Evolutionary conservation across 257 asterid genomes (phyloP), one percentile per base, ranked within the genome.

Genomic region (Solanum virginianum): DNA sequence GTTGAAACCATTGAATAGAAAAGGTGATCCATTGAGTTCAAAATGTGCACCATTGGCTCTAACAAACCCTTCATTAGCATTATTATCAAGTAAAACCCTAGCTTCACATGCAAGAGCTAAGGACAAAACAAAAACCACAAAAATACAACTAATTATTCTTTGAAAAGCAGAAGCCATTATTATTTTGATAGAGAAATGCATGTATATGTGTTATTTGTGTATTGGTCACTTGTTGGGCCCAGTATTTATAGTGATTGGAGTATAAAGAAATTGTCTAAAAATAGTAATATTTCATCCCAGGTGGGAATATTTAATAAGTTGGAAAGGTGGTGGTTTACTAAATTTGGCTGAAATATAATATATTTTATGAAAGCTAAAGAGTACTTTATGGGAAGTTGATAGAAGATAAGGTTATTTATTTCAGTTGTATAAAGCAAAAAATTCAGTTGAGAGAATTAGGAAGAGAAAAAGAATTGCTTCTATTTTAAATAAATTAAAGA

Each of bases 1-100:
- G 54, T 92, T 91, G 89, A 92, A 93, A 1, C 95, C 97, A 74
- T 90, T 93, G 84, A 92, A 91, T 49, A 85, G 91, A 66, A 91
- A 84, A 5, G 93, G 87, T 51, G 80, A 86, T 20, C 90, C 92
- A 29, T 93, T 81, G 9, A 84, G 47, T 55, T 89, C 88, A 68
- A 93, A 93, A 32, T 85, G 89, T 18, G 83, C 65, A 39, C 92
- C 92, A 83, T 80, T 87, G 43, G 89, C 89, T 80, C 62, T 59
- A 12, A 91, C 83, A 66, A 91, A 90, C 32, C 56, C 62, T 13
- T 74, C 84, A 8, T 79, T 77, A 8, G 82, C 47, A 77, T 77
- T 77, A 53, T 77, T 77, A 2, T 74, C 82, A 75, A 86, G 43
- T 6, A 20, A 36, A 15, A 56, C 82, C 86, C 84, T 70, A 12